A percentile compares a stretch with the other conserved stretches of the same genome.
These are phyloP conservation scores for Stevia rebaudiana DNA, from an alignment of 140 eudicot genomes.

Conservation along the genomic window DNA sequence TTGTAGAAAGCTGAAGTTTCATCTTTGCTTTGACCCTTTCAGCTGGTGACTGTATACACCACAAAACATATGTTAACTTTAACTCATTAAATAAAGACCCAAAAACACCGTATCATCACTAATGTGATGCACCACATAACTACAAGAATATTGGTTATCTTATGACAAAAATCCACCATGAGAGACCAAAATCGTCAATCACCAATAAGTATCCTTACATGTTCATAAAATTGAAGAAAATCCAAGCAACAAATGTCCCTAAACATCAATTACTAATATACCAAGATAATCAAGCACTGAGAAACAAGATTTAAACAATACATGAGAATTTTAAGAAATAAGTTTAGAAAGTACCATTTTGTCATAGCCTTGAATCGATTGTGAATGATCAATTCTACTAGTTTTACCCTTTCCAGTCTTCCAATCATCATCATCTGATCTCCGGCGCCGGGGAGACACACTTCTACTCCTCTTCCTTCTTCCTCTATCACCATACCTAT, in stretches of 20 bases:
- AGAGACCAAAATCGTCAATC: not conserved
- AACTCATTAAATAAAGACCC: not conserved
- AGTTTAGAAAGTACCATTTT: conserved; percentile 47
- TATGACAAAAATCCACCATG: not conserved
- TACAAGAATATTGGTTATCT: not conserved
- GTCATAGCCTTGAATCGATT: conserved; percentile 66
- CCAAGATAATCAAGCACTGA: conserved; percentile 4
- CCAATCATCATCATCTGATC: conserved; percentile 33
- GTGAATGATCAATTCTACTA: conserved; percentile 48
- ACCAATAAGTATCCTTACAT: not conserved
- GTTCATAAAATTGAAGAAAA: not conserved
- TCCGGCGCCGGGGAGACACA: conserved; percentile 47
- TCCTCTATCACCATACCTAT: conserved; percentile 25
- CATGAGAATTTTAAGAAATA: not conserved
- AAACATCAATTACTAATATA: not conserved
- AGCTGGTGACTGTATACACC: conserved; percentile 68
- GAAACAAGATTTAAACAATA: not conserved
- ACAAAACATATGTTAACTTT: conserved; percentile 5
- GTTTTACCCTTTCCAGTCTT: conserved; percentile 29
- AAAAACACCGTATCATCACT: no score
- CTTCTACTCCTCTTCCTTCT: conserved; percentile 38
- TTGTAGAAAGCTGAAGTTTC: conserved; percentile 86
- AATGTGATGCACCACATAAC: no score
- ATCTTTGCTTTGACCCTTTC: conserved; percentile 94
- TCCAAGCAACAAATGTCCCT: not conserved